These are phyloP conservation scores for Arachis monticola DNA, from an alignment of 331 rosid species.

Conservation along the genomic window DNA sequence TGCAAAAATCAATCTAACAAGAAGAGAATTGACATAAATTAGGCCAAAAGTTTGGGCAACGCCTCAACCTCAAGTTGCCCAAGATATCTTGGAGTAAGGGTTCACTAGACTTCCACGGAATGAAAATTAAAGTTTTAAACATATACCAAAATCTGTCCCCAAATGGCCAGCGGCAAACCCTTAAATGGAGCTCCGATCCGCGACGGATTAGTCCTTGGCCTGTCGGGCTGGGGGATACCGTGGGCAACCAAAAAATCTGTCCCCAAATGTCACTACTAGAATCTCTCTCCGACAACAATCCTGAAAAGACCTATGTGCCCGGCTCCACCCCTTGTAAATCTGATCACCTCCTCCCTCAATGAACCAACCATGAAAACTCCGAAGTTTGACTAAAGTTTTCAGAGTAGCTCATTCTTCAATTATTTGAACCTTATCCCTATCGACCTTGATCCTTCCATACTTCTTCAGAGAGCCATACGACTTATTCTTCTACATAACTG, in stretches of 20 bases:
- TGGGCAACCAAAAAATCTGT: too few species aligned
- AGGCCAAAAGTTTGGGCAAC: too few species aligned
- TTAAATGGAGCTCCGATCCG: too few species aligned
- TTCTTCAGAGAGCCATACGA: background rate
- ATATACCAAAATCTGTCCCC: background rate
- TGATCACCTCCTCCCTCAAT: too few species aligned
- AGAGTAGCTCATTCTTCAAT: background rate
- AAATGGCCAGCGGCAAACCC: too few species aligned
- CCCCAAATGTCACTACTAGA: too few species aligned
- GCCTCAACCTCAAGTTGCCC: background rate
- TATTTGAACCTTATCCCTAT: background rate
- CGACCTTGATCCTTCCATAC: background rate
- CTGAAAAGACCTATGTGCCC: too few species aligned
- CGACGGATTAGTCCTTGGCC: too few species aligned
- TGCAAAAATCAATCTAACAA: background rate
- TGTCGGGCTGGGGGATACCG: too few species aligned
- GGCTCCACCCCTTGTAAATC: too few species aligned
- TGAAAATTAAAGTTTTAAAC: background rate
- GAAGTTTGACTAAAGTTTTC: background rate
- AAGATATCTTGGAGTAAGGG: background rate
- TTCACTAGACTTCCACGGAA: background rate
- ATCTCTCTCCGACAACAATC: too few species aligned
- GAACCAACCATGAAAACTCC: background rate
- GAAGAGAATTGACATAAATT: background rate
- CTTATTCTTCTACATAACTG: background rate